Conservation (phyloP, 306 rosid genomes). For the Fragaria ananassa region DNA sequence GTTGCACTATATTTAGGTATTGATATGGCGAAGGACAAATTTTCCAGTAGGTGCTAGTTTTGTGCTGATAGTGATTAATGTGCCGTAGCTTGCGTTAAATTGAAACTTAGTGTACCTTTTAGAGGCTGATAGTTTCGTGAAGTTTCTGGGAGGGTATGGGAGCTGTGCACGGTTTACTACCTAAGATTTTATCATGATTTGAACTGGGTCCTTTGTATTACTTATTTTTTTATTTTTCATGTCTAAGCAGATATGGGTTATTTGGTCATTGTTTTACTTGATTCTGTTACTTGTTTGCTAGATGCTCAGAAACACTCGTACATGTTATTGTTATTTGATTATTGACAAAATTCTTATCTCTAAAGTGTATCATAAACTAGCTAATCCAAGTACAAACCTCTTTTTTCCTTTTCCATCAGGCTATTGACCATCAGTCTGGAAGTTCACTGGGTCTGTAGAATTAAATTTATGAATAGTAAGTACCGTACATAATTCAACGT, state of each 20-base stretch:
- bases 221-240: no score
- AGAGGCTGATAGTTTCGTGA: neutral
- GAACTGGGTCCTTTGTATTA: neutral
- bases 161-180: no score
- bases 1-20: neutral
- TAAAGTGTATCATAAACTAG: neutral
- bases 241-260: neutral
- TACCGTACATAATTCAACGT: neutral
- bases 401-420: constrained; percentile 8
- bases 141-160: neutral
- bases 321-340: neutral
- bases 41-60: neutral
- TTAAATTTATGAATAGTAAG: neutral
- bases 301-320: neutral
- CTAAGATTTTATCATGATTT: neutral
- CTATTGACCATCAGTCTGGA: constrained; percentile 7
- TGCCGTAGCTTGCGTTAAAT: neutral
- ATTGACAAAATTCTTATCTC: neutral
- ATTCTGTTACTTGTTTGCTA: neutral
- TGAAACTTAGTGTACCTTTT: neutral
- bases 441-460: constrained; percentile 6
- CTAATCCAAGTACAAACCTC: constrained; percentile 10
- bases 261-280: neutral
- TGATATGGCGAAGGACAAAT: neutral
- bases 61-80: neutral